Evolutionary conservation across 2,329 filamentous ascomycete genomes (phyloP), one percentile per base, ranked within the genome.

Genomic region (Paracamarosporium sp.): DNA sequence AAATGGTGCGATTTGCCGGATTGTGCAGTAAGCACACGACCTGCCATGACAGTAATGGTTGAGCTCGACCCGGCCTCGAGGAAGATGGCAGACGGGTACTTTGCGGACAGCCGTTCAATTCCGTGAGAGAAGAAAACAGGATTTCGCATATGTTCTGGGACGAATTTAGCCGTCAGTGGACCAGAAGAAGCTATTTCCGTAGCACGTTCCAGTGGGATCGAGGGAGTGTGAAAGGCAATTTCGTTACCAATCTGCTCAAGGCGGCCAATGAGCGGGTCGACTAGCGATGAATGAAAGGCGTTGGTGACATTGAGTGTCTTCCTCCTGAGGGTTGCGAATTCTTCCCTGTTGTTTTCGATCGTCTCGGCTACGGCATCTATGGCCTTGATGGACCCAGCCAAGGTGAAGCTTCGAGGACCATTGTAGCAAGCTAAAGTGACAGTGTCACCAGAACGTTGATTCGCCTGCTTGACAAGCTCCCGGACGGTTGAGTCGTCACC

Each of bases 391-490:
- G 74, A 62, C 0, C 81, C 81, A 2, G 77, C 78, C 2, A 84
- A 31, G 0, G 79, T 79, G 60, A 80, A 78, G 58, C 69, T 80
- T 4, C 54, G 60, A 0, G 76, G 78, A 0, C 43, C 56, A 44
- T 62, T 68, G 62, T 53, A 69, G 61, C 82, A 84, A 0, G 83
- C 82, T 25, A 85, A 78, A 27, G 60, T 64, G 11, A 52, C 7
- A 27, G 31, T 4, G 7, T 24, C 4, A 5, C 50, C 50, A 17
- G 12, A 6, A 25, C 17, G 17, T 15, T 48, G n/a, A 8, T 48
- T 28, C 11, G 3, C 5, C 5, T 12, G 40, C 15, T 30, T 20
- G 4, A 7, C 25, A 5, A 30, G 20, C 25, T 4, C 6, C 22
- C 24, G 17, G 8, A 47, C 33, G n/a, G 36, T 11, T 12, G 50